Conservation (phyloP, 805 yeast species). For the Candida saitoana region DNA sequence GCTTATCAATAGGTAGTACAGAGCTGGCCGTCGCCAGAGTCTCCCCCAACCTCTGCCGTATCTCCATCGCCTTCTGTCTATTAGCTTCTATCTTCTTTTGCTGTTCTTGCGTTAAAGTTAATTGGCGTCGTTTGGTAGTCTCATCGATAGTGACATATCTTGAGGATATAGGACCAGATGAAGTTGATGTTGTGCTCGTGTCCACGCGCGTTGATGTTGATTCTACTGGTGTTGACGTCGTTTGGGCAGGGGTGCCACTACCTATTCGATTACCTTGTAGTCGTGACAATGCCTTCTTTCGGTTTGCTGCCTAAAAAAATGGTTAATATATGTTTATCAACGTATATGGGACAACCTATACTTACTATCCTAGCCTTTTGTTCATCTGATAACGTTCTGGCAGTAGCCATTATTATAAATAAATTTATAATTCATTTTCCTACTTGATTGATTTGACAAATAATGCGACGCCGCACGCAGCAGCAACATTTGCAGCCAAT, state of each 20-base stretch:
- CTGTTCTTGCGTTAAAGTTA: conserved; percentile 47
- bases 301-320: conserved; percentile 56
- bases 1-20: no score
- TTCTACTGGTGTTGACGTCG: conserved; percentile 3
- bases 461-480: conserved; percentile 1
- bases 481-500: background rate
- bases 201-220: background rate
- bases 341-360: background rate
- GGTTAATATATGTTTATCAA: conserved; percentile 18
- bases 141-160: conserved; percentile 9
- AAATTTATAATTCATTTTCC: background rate
- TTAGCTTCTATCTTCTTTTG: conserved; percentile 47
- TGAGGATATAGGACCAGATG: conserved; percentile 6
- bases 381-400: conserved; percentile 1
- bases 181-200: background rate
- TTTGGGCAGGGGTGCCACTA: conserved; percentile 5
- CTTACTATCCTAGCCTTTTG: conserved; percentile 4
- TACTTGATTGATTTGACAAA: background rate
- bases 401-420: background rate
- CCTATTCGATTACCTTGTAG: conserved; percentile 39
- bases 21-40: background rate
- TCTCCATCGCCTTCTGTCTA: conserved; percentile 50
- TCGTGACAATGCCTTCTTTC: conserved; percentile 59
- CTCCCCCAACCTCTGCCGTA: conserved; percentile 20
- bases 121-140: conserved; percentile 17